Conservation (phyloP, 2,329 filamentous ascomycete genomes). For the Neoscytalidium dimidiatum region DNA sequence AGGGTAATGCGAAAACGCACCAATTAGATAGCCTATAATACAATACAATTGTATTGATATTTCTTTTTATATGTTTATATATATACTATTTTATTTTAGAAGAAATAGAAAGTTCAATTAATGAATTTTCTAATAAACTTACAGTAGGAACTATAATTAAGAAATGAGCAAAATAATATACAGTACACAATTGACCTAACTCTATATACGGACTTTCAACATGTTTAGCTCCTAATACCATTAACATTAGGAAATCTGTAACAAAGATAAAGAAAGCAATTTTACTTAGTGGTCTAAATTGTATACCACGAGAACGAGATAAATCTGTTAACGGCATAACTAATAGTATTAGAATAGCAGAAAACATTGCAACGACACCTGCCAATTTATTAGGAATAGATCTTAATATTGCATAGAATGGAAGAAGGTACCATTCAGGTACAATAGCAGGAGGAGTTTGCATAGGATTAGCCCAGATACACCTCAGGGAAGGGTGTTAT, state of each 20-base stretch:
- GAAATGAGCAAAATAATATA: neutral
- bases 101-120: no score
- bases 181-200: neutral
- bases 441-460: neutral
- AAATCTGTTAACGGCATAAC: no score
- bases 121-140: no score
- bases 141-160: neutral
- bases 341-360: no score
- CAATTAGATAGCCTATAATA: no score
- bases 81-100: no score
- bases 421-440: neutral
- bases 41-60: no score
- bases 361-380: neutral
- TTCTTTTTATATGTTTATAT: no score
- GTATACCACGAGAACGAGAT: no score
- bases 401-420: neutral
- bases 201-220: neutral
- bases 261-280: no score
- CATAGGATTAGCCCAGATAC: neutral
- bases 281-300: no score
- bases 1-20: no score
- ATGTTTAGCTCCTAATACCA: neutral
- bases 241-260: neutral
- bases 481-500: neutral
- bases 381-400: neutral